phyloP scores from a whole-genome alignment of 805 yeast species.

The Myxozyma melibiosi region DNA sequence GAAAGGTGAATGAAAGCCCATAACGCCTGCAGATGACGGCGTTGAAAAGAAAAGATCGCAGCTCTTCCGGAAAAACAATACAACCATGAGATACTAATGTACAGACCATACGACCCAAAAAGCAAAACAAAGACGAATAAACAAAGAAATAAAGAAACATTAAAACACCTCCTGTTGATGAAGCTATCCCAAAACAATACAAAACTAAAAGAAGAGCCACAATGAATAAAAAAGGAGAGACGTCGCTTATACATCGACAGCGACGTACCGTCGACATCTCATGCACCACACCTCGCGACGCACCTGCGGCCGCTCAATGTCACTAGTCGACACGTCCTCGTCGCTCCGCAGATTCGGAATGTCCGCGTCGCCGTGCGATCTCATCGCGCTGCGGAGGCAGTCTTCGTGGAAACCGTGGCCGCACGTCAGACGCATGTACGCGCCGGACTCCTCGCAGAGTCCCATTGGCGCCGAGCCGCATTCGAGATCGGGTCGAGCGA shows the following conservation, averaged over 20 bases:
- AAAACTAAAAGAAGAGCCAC: background rate
- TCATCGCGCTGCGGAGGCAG: conserved; percentile 37
- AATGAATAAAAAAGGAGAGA: background rate
- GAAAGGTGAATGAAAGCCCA: no score
- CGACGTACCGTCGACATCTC: conserved; percentile 39
- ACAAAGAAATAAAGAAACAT: no score
- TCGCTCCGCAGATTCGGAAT: conserved; percentile 35
- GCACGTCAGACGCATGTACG: conserved; percentile 36
- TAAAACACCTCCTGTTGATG: no score
- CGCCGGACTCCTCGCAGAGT: conserved; percentile 33
- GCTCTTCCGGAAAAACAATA: background rate
- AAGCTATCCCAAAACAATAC: no score
- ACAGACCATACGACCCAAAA: background rate
- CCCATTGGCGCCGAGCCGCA: conserved; percentile 38
- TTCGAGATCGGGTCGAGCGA: conserved; percentile 36
- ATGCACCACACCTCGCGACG: conserved; percentile 40
- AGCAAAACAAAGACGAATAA: background rate
- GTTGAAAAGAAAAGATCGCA: background rate
- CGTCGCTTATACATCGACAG: conserved; percentile 22
- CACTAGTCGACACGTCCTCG: conserved; percentile 19
- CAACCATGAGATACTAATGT: background rate
- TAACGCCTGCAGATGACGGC: no score
- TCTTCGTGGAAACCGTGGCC: conserved; percentile 41
- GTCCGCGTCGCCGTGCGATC: conserved; percentile 39
- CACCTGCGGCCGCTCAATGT: conserved; percentile 14